Evolutionary conservation across 169 alveolate genomes (phyloP).

Genomic region (Toxoplasma gondii): DNA sequence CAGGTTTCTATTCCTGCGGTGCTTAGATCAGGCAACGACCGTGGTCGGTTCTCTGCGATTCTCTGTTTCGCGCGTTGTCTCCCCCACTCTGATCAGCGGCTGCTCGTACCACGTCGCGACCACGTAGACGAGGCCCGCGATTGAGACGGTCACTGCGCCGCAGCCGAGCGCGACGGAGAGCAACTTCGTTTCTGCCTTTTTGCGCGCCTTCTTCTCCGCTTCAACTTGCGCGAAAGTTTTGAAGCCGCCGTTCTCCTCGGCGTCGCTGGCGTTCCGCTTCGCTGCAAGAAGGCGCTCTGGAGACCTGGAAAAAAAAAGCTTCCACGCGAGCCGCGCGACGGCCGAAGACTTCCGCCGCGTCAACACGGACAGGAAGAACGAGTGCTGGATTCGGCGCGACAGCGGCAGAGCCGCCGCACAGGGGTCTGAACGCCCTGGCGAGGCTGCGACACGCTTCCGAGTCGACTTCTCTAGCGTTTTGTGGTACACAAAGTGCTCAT

Average conservation of each 20-base stretch:
- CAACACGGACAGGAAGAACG: neutral
- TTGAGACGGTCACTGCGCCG: neutral
- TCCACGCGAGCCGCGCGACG: neutral
- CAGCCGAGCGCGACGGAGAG: neutral
- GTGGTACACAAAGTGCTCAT: constrained; percentile 13
- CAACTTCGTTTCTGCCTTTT: neutral
- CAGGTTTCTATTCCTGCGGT: neutral
- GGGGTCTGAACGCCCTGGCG: neutral
- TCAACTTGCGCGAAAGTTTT: neutral
- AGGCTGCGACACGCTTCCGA: neutral
- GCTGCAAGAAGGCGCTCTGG: neutral
- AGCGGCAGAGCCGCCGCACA: neutral
- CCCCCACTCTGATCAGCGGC: neutral
- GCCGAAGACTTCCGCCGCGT: neutral
- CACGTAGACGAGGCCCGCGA: neutral
- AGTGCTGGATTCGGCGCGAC: neutral
- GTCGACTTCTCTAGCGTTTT: neutral
- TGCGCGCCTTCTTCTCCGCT: neutral
- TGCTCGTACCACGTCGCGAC: constrained; percentile 22
- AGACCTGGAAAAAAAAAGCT: neutral
- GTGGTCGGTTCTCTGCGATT: neutral
- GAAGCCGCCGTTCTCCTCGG: neutral
- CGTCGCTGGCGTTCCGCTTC: neutral
- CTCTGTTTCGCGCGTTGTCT: neutral
- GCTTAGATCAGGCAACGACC: neutral